phyloP scores from a whole-genome alignment of 2,329 filamentous ascomycete genomes.

The Fusarium sacchari region DNA sequence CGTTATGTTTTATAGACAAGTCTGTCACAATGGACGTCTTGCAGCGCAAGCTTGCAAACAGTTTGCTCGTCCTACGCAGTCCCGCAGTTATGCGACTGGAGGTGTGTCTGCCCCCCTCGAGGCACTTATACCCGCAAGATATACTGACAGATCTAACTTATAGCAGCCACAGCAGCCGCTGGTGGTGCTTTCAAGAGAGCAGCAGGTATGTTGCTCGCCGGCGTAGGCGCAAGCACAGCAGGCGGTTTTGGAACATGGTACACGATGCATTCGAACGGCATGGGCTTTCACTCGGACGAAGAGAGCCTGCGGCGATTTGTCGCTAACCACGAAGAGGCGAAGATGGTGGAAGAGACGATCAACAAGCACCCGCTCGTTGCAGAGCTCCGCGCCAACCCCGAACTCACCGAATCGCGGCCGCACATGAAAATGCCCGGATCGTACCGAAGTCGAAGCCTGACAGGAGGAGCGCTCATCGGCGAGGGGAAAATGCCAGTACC shows the following conservation, averaged over 20 bases:
- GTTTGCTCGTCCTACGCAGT: conserved; percentile 26
- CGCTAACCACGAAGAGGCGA: conserved; percentile 62
- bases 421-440: conserved; percentile 84
- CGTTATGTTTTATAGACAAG: conserved; percentile 39
- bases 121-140: conserved; percentile 8
- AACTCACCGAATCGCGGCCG: conserved; percentile 80
- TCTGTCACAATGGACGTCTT: conserved; percentile 40
- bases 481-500: conserved; percentile 82
- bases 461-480: conserved; percentile 81
- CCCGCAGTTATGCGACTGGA: conserved; percentile 43
- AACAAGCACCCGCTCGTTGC: conserved; percentile 77
- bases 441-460: conserved; percentile 80
- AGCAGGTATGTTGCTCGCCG: conserved; percentile 43
- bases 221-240: conserved; percentile 44
- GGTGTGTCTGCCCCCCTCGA: conserved; percentile 32
- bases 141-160: conserved; percentile 19
- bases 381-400: conserved; percentile 72
- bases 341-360: conserved; percentile 77
- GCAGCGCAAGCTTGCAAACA: conserved; percentile 39
- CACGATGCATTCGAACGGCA: conserved; percentile 47
- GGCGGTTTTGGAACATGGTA: conserved; percentile 52
- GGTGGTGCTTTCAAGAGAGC: conserved; percentile 38
- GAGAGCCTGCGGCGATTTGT: conserved; percentile 76
- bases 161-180: conserved; percentile 26
- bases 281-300: conserved; percentile 65